These are phyloP conservation scores for Eucalyptus regnans DNA, from an alignment of 345 rosid genomes.

Conservation along the genomic window DNA sequence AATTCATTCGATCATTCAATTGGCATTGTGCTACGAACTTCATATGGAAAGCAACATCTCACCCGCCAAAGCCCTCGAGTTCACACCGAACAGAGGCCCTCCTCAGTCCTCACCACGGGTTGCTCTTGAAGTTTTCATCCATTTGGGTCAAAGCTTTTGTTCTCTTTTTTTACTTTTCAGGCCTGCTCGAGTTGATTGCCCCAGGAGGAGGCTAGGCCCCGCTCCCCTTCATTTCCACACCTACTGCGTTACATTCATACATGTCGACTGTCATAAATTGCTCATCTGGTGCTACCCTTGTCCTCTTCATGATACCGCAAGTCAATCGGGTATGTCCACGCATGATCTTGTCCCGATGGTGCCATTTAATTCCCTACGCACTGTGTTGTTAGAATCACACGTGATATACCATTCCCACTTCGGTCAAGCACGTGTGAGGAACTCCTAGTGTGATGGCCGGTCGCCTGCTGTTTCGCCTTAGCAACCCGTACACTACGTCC, in stretches of 20 bases:
- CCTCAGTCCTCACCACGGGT: neutral
- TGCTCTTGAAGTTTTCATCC: neutral
- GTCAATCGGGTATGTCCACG: neutral
- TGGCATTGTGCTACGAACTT: neutral
- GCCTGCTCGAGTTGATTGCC: neutral
- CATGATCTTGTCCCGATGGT: neutral
- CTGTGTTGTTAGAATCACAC: neutral
- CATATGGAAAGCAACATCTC: neutral
- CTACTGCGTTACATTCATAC: neutral
- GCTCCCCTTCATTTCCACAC: neutral
- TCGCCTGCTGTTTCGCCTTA: neutral
- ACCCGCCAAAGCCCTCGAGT: neutral
- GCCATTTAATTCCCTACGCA: neutral
- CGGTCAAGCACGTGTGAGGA: neutral
- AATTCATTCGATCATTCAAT: neutral
- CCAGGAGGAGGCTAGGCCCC: neutral
- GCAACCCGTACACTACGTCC: neutral
- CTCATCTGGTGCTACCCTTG: neutral
- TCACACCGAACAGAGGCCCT: neutral
- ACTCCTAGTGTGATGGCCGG: neutral
- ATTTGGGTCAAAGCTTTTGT: neutral
- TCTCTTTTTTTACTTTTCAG: neutral
- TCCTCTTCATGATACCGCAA: neutral
- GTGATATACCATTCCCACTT: conserved; percentile 2
- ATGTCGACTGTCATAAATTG: neutral